phyloP scores from a whole-genome alignment of 306 rosid species.

The Benincasa hispida region DNA sequence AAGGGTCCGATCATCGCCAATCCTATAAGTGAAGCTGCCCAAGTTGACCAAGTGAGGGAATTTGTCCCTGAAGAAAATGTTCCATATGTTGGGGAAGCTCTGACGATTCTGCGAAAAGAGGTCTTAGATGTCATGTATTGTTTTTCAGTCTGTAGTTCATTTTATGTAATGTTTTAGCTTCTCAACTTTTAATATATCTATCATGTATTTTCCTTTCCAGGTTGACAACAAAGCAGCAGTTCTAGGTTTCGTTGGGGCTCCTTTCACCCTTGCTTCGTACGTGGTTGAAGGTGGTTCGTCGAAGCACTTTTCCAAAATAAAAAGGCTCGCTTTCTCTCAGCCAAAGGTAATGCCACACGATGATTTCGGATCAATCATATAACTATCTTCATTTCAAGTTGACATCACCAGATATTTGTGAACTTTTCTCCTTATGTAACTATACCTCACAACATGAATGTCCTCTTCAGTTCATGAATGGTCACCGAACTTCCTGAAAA shows the following conservation, averaged over 20 bases:
- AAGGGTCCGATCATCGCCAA: conserved; percentile 83
- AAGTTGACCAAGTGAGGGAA: conserved; percentile 69
- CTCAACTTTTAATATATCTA: background rate
- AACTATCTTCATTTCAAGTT: background rate
- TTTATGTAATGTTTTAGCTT: background rate
- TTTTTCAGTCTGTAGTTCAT: background rate
- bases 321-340: conserved; percentile 78
- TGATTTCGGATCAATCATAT: background rate
- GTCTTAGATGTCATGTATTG: conserved; percentile 19
- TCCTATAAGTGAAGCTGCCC: conserved; percentile 48
- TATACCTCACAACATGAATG: background rate
- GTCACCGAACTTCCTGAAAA: background rate
- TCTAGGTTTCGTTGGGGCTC: conserved; percentile 96
- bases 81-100: conserved; percentile 94
- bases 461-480: background rate
- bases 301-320: conserved; percentile 81
- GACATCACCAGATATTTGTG: background rate
- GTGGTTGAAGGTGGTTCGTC: conserved; percentile 99
- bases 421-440: background rate
- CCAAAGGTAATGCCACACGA: conserved; percentile 30
- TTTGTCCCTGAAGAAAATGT: conserved; percentile 91
- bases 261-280: conserved; percentile 88
- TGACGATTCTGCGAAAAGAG: conserved; percentile 76
- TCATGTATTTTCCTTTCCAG: conserved; percentile 26
- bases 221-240: conserved; percentile 84